Conservation (phyloP, 805 yeast species). For the Kluyveromyces nonfermentans region DNA sequence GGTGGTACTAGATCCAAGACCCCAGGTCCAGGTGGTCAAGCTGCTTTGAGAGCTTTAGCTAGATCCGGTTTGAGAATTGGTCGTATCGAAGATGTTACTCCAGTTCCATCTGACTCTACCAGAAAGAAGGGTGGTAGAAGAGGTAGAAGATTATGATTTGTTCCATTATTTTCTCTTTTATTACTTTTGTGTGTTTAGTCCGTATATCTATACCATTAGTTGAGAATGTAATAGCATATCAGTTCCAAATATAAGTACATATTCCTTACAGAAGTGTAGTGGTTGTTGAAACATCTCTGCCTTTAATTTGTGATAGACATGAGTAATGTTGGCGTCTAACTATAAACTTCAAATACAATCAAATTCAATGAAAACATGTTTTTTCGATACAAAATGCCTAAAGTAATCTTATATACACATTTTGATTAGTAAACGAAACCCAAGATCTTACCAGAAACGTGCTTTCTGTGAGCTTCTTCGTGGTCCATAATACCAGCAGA, state of each 20-base stretch:
- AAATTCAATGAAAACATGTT: neutral
- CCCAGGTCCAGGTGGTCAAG: slow-evolving; percentile 99
- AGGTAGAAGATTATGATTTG: slow-evolving; percentile 94
- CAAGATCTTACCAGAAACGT: slow-evolving; percentile 96
- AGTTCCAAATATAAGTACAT: neutral
- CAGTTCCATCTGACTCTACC: slow-evolving; percentile 99
- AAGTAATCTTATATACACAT: slow-evolving; percentile 1
- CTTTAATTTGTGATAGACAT: no score
- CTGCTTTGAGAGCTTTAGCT: slow-evolving; percentile 98
- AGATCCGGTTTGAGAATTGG: slow-evolving; percentile 99
- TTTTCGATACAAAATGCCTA: neutral
- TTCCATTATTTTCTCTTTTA: slow-evolving; percentile 3
- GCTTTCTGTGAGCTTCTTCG: slow-evolving; percentile 99
- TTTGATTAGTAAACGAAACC: slow-evolving; percentile 84
- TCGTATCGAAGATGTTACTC: slow-evolving; percentile 99
- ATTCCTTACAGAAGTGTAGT: no score
- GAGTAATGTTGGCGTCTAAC: no score
- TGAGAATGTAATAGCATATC: slow-evolving; percentile 5
- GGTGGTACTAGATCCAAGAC: slow-evolving; percentile 99
- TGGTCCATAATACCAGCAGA: slow-evolving; percentile 99
- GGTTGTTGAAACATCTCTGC: no score
- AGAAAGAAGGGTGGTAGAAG: slow-evolving; percentile 99
- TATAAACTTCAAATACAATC: no score
- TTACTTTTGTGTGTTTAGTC: slow-evolving; percentile 3
- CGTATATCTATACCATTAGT: neutral